A percentile compares a stretch with the other conserved stretches of the same genome.
Conservation (phyloP, 176 grass and related monocot species). For the Oryza glaberrima region DNA sequence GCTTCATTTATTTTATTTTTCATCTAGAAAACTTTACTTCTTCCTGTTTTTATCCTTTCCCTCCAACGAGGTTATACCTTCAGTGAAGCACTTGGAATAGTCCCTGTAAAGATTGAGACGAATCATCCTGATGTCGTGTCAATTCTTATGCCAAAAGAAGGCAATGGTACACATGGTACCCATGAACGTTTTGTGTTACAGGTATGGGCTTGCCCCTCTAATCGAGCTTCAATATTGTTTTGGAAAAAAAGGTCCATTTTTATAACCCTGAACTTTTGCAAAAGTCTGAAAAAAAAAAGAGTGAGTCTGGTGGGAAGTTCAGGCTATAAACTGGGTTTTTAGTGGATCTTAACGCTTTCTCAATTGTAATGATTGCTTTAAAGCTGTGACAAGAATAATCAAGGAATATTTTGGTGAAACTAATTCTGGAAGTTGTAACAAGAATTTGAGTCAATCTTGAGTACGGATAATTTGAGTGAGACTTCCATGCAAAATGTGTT, state of each 20-base stretch:
- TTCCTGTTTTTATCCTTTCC: slow-evolving; percentile 26
- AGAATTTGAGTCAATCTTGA: slow-evolving; percentile 10
- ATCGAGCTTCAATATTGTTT: slow-evolving; percentile 6
- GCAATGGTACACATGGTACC: slow-evolving; percentile 53
- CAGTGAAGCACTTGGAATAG: slow-evolving; percentile 80
- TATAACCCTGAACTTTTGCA: background rate
- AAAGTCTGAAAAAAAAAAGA: background rate
- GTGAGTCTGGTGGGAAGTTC: background rate
- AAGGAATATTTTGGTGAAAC: background rate
- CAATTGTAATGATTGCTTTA: slow-evolving; percentile 18
- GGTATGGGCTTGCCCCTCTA: slow-evolving; percentile 44
- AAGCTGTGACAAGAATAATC: slow-evolving; percentile 10
- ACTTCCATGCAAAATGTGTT: slow-evolving; percentile 25
- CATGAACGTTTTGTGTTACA: slow-evolving; percentile 61
- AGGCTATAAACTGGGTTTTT: background rate
- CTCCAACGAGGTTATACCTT: slow-evolving; percentile 77
- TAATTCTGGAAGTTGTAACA: slow-evolving; percentile 17
- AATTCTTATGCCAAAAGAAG: slow-evolving; percentile 65
- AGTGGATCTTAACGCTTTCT: background rate
- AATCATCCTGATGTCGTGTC: slow-evolving; percentile 93
- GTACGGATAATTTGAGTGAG: slow-evolving; percentile 25
- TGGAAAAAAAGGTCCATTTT: background rate
- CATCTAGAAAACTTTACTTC: background rate
- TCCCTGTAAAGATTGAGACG: slow-evolving; percentile 83
- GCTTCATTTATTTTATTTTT: slow-evolving; percentile 19